Evolutionary conservation across 108 stramenopile genomes (phyloP).

Genomic region (Skeletonema menzelii): DNA sequence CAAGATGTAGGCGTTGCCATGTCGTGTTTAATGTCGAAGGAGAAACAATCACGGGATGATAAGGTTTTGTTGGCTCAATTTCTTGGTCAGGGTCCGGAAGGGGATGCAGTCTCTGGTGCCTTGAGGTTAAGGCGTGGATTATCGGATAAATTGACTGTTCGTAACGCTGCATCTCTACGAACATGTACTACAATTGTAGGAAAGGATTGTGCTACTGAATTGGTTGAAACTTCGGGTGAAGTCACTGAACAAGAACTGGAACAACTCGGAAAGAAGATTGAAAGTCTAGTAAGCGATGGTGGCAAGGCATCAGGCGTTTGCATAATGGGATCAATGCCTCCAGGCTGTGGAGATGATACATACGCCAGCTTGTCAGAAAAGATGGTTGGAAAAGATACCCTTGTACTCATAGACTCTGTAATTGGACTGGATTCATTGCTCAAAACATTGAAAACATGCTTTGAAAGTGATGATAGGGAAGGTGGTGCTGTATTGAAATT

Average conservation of each 20-base stretch:
- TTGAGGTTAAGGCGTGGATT: constrained; percentile 47
- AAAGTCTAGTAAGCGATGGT: constrained; percentile 11
- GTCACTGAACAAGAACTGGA: constrained; percentile 56
- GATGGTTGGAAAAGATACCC: constrained; percentile 34
- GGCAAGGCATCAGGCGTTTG: constrained; percentile 51
- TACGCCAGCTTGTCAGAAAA: constrained; percentile 63
- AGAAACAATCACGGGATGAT: constrained; percentile 1
- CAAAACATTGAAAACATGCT: constrained; percentile 15
- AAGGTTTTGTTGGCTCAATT: constrained; percentile 68
- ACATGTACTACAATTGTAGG: constrained; percentile 87
- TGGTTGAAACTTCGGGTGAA: constrained; percentile 79
- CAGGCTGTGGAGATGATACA: constrained; percentile 65
- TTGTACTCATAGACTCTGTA: constrained; percentile 84
- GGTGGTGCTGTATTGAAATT: constrained; percentile 70
- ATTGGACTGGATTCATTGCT: constrained; percentile 65
- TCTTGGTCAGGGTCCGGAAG: constrained; percentile 67
- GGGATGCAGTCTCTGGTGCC: constrained; percentile 59
- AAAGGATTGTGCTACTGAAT: constrained; percentile 68
- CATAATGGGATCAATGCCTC: constrained; percentile 89
- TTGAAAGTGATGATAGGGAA: constrained; percentile 11
- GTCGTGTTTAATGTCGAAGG: constrained; percentile 46
- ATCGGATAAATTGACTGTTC: constrained; percentile 57
- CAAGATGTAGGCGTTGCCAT: constrained; percentile 86
- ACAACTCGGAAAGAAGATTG: constrained; percentile 41
- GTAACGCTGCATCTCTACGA: constrained; percentile 49